These are phyloP conservation scores for Linnemannia exigua DNA, from an alignment of 192 early-diverging fungal genomes.

Conservation along the genomic window DNA sequence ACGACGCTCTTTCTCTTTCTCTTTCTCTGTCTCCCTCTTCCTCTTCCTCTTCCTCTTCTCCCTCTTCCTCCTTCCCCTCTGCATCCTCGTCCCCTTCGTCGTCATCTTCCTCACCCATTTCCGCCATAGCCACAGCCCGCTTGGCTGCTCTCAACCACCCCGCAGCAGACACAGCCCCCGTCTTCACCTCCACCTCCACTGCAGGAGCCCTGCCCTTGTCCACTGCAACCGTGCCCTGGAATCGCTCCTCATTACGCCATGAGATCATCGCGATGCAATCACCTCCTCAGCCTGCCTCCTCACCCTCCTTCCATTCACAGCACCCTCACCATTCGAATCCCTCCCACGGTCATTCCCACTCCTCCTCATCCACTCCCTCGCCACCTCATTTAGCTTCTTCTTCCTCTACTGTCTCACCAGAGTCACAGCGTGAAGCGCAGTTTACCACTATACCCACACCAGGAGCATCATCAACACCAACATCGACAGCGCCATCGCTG, in stretches of 20 bases:
- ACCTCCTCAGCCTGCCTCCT: background rate
- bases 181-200: background rate
- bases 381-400: background rate
- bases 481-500: background rate
- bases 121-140: background rate
- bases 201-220: slow-evolving; percentile 1
- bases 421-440: background rate
- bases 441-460: background rate
- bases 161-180: background rate
- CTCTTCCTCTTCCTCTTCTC: background rate
- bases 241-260: slow-evolving; percentile 25
- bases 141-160: background rate
- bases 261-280: slow-evolving; percentile 15
- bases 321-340: background rate
- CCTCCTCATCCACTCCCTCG: slow-evolving; percentile 9
- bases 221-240: slow-evolving; percentile 14
- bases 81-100: background rate
- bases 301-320: background rate
- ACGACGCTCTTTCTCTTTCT: background rate
- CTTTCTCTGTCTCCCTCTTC: background rate
- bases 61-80: background rate
- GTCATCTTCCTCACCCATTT: background rate
- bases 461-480: background rate
- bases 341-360: slow-evolving; percentile 6
- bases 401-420: slow-evolving; percentile 8